phyloP scores from a whole-genome alignment of 768 basidiomycete species.

The Gautieria morchelliformis region DNA sequence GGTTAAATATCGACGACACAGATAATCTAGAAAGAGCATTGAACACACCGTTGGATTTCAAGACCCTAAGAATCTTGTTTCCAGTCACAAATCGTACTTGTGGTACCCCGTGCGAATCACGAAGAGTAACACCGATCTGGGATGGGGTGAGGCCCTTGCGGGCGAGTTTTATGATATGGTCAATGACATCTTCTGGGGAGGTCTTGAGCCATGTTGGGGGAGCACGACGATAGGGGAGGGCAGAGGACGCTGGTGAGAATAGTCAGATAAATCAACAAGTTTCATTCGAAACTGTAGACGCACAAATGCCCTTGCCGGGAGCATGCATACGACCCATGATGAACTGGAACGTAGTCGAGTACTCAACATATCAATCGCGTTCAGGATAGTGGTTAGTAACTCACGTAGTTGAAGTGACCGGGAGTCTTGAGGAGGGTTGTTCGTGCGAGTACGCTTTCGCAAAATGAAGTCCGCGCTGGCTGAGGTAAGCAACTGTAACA shows the following conservation, averaged over 20 bases:
- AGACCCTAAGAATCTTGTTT: constrained; percentile 98
- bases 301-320: constrained; percentile 99
- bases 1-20: constrained; percentile 16
- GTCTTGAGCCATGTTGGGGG: constrained; percentile 97
- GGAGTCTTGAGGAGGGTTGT: constrained; percentile 27
- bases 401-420: constrained; percentile 7
- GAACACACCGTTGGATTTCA: constrained; percentile 82
- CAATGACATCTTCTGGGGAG: constrained; percentile 87
- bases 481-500: constrained; percentile 10
- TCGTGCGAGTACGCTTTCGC: constrained; percentile 20
- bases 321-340: constrained; percentile 98
- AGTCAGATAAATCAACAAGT: constrained; percentile 3
- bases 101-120: constrained; percentile 96
- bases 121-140: constrained; percentile 95
- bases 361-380: neutral
- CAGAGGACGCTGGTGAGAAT: constrained; percentile 62
- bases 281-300: constrained; percentile 24
- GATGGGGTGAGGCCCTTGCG: constrained; percentile 97
- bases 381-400: neutral
- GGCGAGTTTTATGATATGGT: constrained; percentile 95
- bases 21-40: constrained; percentile 12
- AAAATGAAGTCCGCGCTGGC: constrained; percentile 1
- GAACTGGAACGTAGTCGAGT: constrained; percentile 11
- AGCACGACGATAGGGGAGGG: constrained; percentile 92
- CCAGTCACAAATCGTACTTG: constrained; percentile 98